A percentile compares a stretch with the other conserved stretches of the same genome.
Evolutionary conservation across 768 basidiomycete genomes (phyloP).

Genomic region (Rhizopogon vulgaris): DNA sequence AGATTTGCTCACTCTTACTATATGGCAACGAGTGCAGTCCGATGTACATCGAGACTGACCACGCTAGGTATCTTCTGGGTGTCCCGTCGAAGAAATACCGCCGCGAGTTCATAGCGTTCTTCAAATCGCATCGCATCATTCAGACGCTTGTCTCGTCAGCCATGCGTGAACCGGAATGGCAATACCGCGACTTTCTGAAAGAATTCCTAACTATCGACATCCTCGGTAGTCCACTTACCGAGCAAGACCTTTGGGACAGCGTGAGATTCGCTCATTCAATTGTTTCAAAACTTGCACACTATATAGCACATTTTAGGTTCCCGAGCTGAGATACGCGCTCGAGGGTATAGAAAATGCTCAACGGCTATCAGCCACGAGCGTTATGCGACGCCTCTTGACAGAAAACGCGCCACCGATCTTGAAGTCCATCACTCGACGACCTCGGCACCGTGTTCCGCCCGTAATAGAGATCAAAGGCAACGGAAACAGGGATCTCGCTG

Average conservation of each 20-base stretch:
- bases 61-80: slow-evolving; percentile 57
- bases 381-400: slow-evolving; percentile 16
- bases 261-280: slow-evolving; percentile 9
- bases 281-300: neutral
- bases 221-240: slow-evolving; percentile 11
- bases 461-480: slow-evolving; percentile 7
- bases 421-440: slow-evolving; percentile 5
- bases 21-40: slow-evolving; percentile 34
- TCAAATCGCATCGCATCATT: slow-evolving; percentile 42
- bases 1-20: neutral
- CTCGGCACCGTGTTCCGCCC: neutral
- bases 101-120: slow-evolving; percentile 39
- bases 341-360: slow-evolving; percentile 18
- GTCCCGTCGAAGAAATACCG: slow-evolving; percentile 42
- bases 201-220: slow-evolving; percentile 20
- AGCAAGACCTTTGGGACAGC: slow-evolving; percentile 22
- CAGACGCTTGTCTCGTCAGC: slow-evolving; percentile 38
- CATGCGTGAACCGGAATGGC: slow-evolving; percentile 17
- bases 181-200: slow-evolving; percentile 30
- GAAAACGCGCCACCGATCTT: slow-evolving; percentile 7
- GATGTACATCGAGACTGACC: slow-evolving; percentile 57
- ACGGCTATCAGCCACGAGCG: slow-evolving; percentile 11
- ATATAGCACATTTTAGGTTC: slow-evolving; percentile 9
- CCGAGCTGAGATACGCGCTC: slow-evolving; percentile 13
- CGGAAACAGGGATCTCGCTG: slow-evolving; percentile 49